phyloP scores from a whole-genome alignment of 768 basidiomycete genomes.

The Trametes maxima region DNA sequence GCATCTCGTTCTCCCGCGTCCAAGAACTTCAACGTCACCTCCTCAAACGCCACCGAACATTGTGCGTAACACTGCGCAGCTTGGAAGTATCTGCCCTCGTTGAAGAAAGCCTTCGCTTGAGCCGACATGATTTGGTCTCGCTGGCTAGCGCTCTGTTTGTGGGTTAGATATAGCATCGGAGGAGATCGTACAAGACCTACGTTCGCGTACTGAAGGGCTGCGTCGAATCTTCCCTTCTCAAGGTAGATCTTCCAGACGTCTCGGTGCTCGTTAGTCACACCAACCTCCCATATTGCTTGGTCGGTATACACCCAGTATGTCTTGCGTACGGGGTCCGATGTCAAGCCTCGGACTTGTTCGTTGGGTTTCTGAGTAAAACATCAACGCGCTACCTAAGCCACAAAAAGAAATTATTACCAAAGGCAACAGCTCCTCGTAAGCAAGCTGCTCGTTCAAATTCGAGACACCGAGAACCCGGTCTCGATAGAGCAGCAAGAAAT shows the following conservation, averaged over 20 bases:
- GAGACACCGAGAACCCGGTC: constrained; percentile 80
- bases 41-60: constrained; percentile 86
- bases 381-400: not conserved
- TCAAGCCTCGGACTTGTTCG: constrained; percentile 73
- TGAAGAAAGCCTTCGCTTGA: constrained; percentile 81
- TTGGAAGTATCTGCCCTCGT: constrained; percentile 80
- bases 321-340: constrained; percentile 81
- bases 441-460: constrained; percentile 74
- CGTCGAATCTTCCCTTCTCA: constrained; percentile 73
- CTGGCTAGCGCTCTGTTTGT: constrained; percentile 75
- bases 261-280: constrained; percentile 84
- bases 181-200: constrained; percentile 40
- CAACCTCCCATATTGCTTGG: constrained; percentile 85
- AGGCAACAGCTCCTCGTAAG: constrained; percentile 83
- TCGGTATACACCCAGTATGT: constrained; percentile 96
- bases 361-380: constrained; percentile 59
- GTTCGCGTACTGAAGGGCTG: constrained; percentile 80
- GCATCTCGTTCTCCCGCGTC: constrained; percentile 91
- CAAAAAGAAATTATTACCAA: constrained; percentile 49
- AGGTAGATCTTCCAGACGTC: constrained; percentile 95
- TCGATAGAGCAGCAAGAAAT: constrained; percentile 83
- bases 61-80: constrained; percentile 93
- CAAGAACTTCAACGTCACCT: constrained; percentile 86
- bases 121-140: constrained; percentile 81
- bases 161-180: not conserved